Evolutionary conservation across 2,329 filamentous ascomycete genomes (phyloP), one percentile per base, ranked within the genome.

Genomic region (Sarocladium brachiariae): DNA sequence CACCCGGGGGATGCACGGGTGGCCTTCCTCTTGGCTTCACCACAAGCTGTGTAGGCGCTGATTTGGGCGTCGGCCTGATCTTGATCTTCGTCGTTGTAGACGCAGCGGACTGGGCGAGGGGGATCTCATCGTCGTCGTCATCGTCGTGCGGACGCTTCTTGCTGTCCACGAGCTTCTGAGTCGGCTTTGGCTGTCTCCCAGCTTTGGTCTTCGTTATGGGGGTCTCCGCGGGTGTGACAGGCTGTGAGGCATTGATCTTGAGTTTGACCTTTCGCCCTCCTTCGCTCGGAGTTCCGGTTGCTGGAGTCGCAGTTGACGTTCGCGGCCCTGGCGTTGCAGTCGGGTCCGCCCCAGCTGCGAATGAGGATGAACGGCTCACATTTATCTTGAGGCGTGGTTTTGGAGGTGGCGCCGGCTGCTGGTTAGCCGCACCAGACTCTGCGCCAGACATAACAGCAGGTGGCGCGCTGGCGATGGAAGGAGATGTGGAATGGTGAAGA

Each of bases 1-100:
- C 89, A 49, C 93, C 93, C 1, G 81, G 79, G 4, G 83, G 83
- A 55, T 88, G 80, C 27, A 78, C 73, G 6, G 87, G 85, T 1
- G 80, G 75, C 55, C 82, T 78, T n/a, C 84, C 85, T 58, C 84
- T 81, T 46, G 81, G 73, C 60, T 83, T 85, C 52, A 88, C 63
- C 41, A 71, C 67, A 18, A 72, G 54, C 46, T 70, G 65, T 38
- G 66, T 69, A 51, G 54, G 63, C 50, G 57, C 63, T 46, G 59
- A 56, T 50, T 63, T 56, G 50, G 60, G 58, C 19, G 67, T 71
- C 41, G 63, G 61, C 37, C 68, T 65, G 43, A 80, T 70, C 62
- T 78, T 83, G 51, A 82, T 76, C 60, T 77, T 80, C 53, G 78
- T 78, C 6, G 64, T 64, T 56, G n/a, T 64, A 55, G 21, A 64